A percentile compares a stretch with the other conserved stretches of the same genome.
Evolutionary conservation across 2,329 filamentous ascomycete genomes (phyloP).

Genomic region (Claviceps citrina): DNA sequence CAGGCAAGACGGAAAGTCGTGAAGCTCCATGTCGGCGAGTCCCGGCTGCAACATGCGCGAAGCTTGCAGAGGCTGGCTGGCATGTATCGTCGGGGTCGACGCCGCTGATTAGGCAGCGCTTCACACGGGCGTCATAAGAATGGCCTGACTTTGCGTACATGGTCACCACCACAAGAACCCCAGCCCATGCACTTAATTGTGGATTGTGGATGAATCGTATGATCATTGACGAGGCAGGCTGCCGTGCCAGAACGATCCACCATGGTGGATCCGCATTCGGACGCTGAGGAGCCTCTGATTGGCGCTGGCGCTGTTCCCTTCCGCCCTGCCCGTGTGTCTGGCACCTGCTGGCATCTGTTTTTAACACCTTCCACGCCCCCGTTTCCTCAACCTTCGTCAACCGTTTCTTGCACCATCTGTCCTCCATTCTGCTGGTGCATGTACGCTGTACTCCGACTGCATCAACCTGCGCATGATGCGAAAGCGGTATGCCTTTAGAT

Average conservation of each 20-base stretch:
- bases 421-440: no score
- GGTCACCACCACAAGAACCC: not conserved
- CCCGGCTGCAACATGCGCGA: constrained; percentile 1
- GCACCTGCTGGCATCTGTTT: no score
- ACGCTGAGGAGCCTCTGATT: not conserved
- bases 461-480: not conserved
- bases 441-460: no score
- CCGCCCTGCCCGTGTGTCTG: no score
- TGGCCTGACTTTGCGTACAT: constrained; percentile 11
- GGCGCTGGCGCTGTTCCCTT: not conserved
- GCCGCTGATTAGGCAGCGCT: not conserved
- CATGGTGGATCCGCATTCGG: constrained; percentile 2
- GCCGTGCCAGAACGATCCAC: constrained; percentile 1
- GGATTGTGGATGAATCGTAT: constrained; percentile 6
- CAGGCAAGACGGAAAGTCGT: no score
- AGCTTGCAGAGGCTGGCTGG: not conserved
- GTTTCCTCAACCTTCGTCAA: no score
- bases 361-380: no score
- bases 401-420: no score
- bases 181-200: constrained; percentile 8
- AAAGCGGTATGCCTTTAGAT: not conserved
- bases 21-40: constrained; percentile 3
- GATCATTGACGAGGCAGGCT: constrained; percentile 6
- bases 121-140: constrained; percentile 2
- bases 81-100: not conserved